Percentiles rank a stretch among this genome's conserved stretches.
phyloP scores from a whole-genome alignment of 1,139 yeast species.

The Geotrichum siamense region DNA sequence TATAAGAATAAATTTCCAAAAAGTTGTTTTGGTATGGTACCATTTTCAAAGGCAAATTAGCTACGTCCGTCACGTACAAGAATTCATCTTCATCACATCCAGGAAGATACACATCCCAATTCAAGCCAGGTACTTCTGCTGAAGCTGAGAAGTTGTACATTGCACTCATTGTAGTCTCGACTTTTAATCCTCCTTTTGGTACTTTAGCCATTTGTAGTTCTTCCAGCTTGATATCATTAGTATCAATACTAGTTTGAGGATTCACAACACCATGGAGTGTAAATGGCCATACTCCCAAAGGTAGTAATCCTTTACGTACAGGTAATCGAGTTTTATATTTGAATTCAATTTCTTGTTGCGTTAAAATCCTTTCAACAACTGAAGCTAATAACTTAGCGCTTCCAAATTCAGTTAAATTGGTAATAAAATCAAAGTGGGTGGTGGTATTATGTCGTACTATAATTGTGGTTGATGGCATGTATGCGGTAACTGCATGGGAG shows the following conservation, averaged over 20 bases:
- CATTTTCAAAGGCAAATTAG: slow-evolving; percentile 21
- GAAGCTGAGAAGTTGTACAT: slow-evolving; percentile 19
- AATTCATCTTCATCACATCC: slow-evolving; percentile 22
- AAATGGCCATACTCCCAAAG: slow-evolving; percentile 24
- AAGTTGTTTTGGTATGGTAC: slow-evolving; percentile 19
- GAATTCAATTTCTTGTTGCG: slow-evolving; percentile 22
- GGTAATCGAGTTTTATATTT: slow-evolving; percentile 20
- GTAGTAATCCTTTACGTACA: slow-evolving; percentile 21
- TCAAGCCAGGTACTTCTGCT: slow-evolving; percentile 17
- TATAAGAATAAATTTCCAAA: slow-evolving; percentile 19
- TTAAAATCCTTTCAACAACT: slow-evolving; percentile 22
- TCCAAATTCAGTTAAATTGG: slow-evolving; percentile 26
- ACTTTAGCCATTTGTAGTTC: not conserved
- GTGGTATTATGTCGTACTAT: slow-evolving; percentile 20
- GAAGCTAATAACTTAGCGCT: slow-evolving; percentile 22
- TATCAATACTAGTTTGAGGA: not conserved
- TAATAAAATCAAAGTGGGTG: slow-evolving; percentile 24
- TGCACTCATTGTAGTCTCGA: slow-evolving; percentile 19
- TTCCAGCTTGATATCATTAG: not conserved
- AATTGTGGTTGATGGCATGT: slow-evolving; percentile 22
- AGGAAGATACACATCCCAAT: slow-evolving; percentile 24
- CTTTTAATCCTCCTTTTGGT: slow-evolving; percentile 16
- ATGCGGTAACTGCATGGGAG: slow-evolving; percentile 23
- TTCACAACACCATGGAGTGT: slow-evolving; percentile 16
- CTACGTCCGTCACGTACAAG: slow-evolving; percentile 21